These are phyloP conservation scores for Paracoccidioides lutzii DNA, from an alignment of 2,329 filamentous ascomycete species.

Conservation along the genomic window DNA sequence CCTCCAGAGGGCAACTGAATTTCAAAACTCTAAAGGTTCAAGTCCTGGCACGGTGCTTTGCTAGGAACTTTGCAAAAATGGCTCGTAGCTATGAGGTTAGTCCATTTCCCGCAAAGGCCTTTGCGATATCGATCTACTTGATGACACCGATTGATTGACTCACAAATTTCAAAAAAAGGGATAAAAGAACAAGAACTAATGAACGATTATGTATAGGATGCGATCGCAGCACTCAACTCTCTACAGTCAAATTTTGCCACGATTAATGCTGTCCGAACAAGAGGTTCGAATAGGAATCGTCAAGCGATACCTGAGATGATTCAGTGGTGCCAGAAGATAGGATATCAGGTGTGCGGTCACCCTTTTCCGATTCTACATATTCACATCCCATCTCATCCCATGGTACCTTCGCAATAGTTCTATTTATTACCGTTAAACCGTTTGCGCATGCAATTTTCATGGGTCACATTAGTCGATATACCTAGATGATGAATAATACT, in stretches of 20 bases:
- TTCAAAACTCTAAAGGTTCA: neutral
- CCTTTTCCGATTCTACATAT: slow-evolving; percentile 4
- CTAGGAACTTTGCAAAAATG: slow-evolving; percentile 22
- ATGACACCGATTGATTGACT: neutral
- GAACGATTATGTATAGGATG: slow-evolving; percentile 38
- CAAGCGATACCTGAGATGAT: slow-evolving; percentile 70
- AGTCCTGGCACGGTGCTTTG: slow-evolving; percentile 18
- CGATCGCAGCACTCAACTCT: slow-evolving; percentile 59
- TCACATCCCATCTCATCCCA: neutral
- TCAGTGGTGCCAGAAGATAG: slow-evolving; percentile 61
- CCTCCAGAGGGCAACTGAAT: neutral
- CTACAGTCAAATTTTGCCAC: slow-evolving; percentile 69
- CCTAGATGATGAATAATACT: neutral
- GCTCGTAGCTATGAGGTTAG: slow-evolving; percentile 29
- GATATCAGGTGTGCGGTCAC: slow-evolving; percentile 52
- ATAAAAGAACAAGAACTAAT: neutral
- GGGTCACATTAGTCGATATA: neutral
- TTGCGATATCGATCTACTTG: neutral
- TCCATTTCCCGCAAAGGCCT: neutral
- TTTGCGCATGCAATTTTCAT: neutral
- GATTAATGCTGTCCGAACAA: slow-evolving; percentile 64
- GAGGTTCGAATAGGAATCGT: slow-evolving; percentile 59
- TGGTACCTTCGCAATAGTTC: no score
- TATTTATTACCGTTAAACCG: no score
- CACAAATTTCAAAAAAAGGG: neutral